Conservation (phyloP, 1,284 basidiomycete genomes). For the Ceratobasidium theobromae region DNA sequence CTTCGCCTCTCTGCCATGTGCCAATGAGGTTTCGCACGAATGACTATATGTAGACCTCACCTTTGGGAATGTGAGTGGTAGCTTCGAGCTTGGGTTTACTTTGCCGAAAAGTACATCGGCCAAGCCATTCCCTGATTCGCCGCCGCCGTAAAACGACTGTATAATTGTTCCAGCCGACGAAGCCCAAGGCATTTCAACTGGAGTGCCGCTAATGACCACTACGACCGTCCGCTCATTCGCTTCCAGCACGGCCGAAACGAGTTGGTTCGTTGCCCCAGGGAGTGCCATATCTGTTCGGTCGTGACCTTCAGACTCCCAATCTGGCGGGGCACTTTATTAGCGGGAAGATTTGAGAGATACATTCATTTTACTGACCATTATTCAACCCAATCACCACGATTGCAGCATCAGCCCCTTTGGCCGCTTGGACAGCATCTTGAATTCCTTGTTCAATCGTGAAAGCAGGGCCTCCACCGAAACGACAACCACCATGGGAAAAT, state of each 20-base stretch:
- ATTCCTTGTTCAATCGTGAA: conserved; percentile 59
- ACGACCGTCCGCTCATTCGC: conserved; percentile 49
- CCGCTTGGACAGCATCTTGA: conserved; percentile 59
- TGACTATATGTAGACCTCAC: neutral
- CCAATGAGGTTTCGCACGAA: neutral
- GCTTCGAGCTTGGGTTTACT: conserved; percentile 37
- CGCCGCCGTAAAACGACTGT: conserved; percentile 57
- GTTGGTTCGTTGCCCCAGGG: conserved; percentile 49
- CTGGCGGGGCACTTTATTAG: conserved; percentile 36
- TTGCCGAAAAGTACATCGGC: conserved; percentile 39
- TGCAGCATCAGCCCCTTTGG: conserved; percentile 57
- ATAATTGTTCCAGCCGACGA: conserved; percentile 53
- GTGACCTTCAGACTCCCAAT: conserved; percentile 71
- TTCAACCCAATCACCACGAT: conserved; percentile 65
- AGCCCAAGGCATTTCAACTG: conserved; percentile 57
- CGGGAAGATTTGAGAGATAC: neutral
- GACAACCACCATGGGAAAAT: conserved; percentile 49
- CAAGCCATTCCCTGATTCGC: conserved; percentile 47
- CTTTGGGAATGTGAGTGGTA: conserved; percentile 40
- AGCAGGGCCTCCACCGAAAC: conserved; percentile 48
- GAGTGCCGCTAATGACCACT: conserved; percentile 43
- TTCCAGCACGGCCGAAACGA: conserved; percentile 39
- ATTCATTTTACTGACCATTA: conserved; percentile 41
- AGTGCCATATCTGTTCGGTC: conserved; percentile 60
- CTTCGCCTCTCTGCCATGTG: conserved; percentile 31